Base-by-base conservation (phyloP, 1,284 basidiomycete genomes). In the Boletus mariae region DNA sequence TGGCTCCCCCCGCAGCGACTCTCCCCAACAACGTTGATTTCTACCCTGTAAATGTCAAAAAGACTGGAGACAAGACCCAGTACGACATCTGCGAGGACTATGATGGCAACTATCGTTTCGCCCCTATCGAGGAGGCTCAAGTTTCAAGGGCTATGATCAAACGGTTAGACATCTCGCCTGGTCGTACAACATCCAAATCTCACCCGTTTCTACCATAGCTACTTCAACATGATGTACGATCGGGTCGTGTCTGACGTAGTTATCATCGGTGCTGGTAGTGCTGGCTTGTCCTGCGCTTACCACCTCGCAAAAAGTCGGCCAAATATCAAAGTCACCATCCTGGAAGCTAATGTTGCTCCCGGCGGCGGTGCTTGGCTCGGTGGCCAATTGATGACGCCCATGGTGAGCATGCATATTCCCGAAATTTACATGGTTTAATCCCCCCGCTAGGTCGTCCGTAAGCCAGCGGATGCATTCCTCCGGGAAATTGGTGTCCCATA, bases 301-400 rank as follows among this genome's bases (percentile, higher is more conserved):
- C 80, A 83, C 56, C 79, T 92, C 47, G 84, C 79, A 13, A 85
- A 75, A 54, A 76, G 70, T 51, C 81, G 87, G 12, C 90, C 90
- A 12, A 86, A 92, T 72, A 71, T 91, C 54, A 87, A 85, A 60
- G 77, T 92, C 62, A 91, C 91, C 25, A 90, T 93, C 65, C 73
- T 92, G 59, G 90, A 93, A 71, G 89, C 90, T 10, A 84, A 80
- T 59, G 90, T 92, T 25, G 84, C 90, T 1, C 90, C 91, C n/a
- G 86, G 89, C 46, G 85, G 85, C 54, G 84, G 87, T 47, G 86
- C 85, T 20, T 90, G 88, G 87, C 78, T 90, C 45, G 87, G 88
- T 35, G 90, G 90, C 1, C 90, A 93, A 71, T 74, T 92, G 49
- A 91, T 92, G 89, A 84, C 82, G 2, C 84, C 88, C 0, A 92